Conservation (phyloP, 495 filamentous ascomycete species). For the Penicillium samsonianum region DNA sequence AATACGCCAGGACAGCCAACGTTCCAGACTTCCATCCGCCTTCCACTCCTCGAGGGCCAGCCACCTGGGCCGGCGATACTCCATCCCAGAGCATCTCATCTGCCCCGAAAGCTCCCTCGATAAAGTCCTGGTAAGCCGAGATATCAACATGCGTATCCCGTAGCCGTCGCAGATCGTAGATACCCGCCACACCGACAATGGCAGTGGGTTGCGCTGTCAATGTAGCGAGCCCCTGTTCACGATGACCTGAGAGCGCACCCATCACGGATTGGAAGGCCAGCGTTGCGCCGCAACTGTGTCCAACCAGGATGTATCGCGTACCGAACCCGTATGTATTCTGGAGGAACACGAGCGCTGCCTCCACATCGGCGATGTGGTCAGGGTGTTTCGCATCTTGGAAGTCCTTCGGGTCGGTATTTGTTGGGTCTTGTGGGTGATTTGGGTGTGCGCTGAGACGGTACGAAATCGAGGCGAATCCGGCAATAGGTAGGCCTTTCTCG, state of each 20-base stretch:
- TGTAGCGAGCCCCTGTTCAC: constrained; percentile 22
- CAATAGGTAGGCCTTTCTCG: constrained; percentile 42
- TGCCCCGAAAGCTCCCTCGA: constrained; percentile 62
- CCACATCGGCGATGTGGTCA: constrained; percentile 71
- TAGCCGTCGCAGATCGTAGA: constrained; percentile 64
- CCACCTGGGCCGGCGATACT: constrained; percentile 51
- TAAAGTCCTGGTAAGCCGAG: constrained; percentile 57
- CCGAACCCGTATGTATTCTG: constrained; percentile 54
- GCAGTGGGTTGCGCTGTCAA: constrained; percentile 39
- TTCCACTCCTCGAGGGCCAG: constrained; percentile 34
- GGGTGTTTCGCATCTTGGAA: constrained; percentile 63
- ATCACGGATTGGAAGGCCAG: constrained; percentile 70
- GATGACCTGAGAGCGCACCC: constrained; percentile 33
- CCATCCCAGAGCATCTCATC: constrained; percentile 53
- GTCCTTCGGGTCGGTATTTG: constrained; percentile 34
- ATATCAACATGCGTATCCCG: constrained; percentile 49
- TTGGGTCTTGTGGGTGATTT: constrained; percentile 52
- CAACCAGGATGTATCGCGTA: constrained; percentile 62
- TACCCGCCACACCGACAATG: constrained; percentile 62
- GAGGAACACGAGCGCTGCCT: constrained; percentile 61
- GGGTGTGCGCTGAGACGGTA: constrained; percentile 82
- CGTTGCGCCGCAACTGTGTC: constrained; percentile 76
- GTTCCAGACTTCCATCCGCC: constrained; percentile 44
- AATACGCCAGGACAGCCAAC: constrained; percentile 60
- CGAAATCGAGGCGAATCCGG: constrained; percentile 69